phyloP scores from a whole-genome alignment of 2,329 filamentous ascomycete species.

The Exophiala bonariae region DNA sequence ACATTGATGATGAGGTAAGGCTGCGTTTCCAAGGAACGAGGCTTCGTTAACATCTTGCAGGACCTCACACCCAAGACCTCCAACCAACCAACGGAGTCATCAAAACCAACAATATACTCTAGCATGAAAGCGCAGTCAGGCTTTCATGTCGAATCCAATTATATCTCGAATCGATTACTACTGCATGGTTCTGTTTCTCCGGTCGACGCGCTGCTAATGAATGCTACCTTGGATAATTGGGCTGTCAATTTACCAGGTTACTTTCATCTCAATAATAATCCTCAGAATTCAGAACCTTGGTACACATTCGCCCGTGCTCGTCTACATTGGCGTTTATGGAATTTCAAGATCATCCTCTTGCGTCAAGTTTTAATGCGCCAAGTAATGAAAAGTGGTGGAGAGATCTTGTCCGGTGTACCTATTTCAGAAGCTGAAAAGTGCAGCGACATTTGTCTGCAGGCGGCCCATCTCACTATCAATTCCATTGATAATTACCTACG shows the following conservation, averaged over 20 bases:
- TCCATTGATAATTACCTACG: background rate
- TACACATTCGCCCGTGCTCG: conserved; percentile 2
- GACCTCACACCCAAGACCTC: conserved; percentile 8
- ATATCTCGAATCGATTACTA: conserved; percentile 4
- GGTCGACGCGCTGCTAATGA: conserved; percentile 3
- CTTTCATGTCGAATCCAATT: conserved; percentile 41
- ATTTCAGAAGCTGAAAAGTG: conserved; percentile 37
- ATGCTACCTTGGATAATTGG: conserved; percentile 4
- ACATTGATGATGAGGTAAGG: conserved; percentile 15
- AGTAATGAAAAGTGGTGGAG: conserved; percentile 36
- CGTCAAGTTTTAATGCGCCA: conserved; percentile 30
- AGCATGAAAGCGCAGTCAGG: conserved; percentile 41
- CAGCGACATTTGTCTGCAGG: conserved; percentile 33
- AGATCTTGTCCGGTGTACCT: conserved; percentile 32
- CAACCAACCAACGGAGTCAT: background rate
- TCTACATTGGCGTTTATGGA: conserved; percentile 45
- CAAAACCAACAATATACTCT: conserved; percentile 34
- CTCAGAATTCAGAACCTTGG: background rate
- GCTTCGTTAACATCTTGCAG: conserved; percentile 1
- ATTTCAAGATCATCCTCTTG: conserved; percentile 43
- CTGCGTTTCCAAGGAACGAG: conserved; percentile 11
- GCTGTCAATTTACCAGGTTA: conserved; percentile 4
- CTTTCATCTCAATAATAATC: conserved; percentile 3
- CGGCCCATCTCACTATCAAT: background rate
- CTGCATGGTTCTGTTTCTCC: background rate